Conservation (phyloP, 257 asterid genomes). For the Anisodus tanguticus region DNA sequence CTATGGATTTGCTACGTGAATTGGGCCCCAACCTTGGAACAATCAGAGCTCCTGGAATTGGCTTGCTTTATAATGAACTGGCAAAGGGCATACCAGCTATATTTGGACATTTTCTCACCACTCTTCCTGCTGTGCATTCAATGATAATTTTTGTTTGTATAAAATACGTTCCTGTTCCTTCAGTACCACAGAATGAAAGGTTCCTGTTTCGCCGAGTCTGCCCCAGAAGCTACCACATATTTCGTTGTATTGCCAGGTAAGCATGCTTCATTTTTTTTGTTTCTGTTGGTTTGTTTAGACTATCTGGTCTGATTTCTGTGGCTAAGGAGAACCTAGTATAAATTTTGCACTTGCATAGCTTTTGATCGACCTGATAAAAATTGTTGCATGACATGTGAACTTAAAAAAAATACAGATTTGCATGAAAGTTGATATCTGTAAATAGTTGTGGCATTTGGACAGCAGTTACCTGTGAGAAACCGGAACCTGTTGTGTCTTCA, state of each 20-base stretch:
- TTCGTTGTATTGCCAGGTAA: conserved; percentile 98
- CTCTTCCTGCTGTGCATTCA: conserved; percentile 97
- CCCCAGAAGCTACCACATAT: conserved; percentile 84
- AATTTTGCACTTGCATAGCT: background rate
- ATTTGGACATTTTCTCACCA: conserved; percentile 89
- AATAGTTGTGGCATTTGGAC: background rate
- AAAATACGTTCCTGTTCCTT: conserved; percentile 90
- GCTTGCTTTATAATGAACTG: conserved; percentile 85
- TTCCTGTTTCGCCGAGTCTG: conserved; percentile 90
- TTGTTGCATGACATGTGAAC: background rate
- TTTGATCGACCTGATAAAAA: background rate
- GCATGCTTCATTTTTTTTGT: background rate
- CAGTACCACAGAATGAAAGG: conserved; percentile 87
- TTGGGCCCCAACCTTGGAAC: conserved; percentile 90
- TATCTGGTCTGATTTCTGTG: conserved; percentile 12
- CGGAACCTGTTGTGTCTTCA: background rate
- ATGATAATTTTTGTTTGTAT: conserved; percentile 92
- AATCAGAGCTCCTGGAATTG: conserved; percentile 95
- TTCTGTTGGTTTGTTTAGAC: conserved; percentile 2
- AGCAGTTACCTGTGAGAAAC: conserved; percentile 16
- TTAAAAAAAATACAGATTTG: background rate
- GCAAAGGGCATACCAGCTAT: conserved; percentile 94
- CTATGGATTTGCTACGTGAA: conserved; percentile 80
- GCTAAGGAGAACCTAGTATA: conserved; percentile 7
- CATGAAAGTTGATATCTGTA: background rate